A percentile compares a stretch with the other conserved stretches of the same genome.
These are phyloP conservation scores for Monosporozyma siamensis DNA, from an alignment of 805 yeast genomes.

Conservation along the genomic window DNA sequence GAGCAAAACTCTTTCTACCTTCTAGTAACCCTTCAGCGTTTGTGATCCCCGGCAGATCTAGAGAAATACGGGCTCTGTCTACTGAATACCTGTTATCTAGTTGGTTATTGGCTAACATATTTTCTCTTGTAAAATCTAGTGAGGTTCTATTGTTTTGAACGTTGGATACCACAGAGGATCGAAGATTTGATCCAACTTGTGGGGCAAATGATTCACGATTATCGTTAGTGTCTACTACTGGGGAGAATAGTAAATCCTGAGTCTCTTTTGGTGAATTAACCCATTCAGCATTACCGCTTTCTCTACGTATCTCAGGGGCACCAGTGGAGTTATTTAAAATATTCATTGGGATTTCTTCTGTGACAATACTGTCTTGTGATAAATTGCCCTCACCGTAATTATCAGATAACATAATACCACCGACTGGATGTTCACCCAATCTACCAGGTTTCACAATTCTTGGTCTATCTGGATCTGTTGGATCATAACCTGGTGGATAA, in stretches of 20 bases:
- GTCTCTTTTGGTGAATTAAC: conserved; percentile 21
- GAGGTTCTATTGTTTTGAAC: conserved; percentile 26
- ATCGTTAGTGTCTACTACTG: conserved; percentile 6
- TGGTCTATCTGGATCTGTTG: conserved; percentile 64
- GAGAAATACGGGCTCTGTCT: conserved; percentile 34
- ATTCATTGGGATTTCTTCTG: conserved; percentile 35
- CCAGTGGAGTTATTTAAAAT: conserved; percentile 21
- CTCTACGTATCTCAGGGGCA: conserved; percentile 19
- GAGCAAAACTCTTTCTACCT: conserved; percentile 8
- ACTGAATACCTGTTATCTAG: conserved; percentile 32
- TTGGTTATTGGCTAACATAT: conserved; percentile 32
- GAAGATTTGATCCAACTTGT: conserved; percentile 1
- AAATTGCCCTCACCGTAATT: conserved; percentile 9
- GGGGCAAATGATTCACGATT: neutral
- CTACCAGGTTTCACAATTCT: conserved; percentile 38
- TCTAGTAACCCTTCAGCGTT: conserved; percentile 21
- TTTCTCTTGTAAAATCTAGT: conserved; percentile 31
- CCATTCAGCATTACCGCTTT: conserved; percentile 10
- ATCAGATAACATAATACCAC: conserved; percentile 16
- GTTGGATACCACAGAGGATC: neutral
- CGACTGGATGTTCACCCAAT: conserved; percentile 30
- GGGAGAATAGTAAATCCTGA: conserved; percentile 21
- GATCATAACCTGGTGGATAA: conserved; percentile 63
- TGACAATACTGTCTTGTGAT: conserved; percentile 26
- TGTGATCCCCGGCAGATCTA: conserved; percentile 35